Base-by-base conservation (phyloP, 805 yeast species). In the Pichia gijzeniarum region DNA sequence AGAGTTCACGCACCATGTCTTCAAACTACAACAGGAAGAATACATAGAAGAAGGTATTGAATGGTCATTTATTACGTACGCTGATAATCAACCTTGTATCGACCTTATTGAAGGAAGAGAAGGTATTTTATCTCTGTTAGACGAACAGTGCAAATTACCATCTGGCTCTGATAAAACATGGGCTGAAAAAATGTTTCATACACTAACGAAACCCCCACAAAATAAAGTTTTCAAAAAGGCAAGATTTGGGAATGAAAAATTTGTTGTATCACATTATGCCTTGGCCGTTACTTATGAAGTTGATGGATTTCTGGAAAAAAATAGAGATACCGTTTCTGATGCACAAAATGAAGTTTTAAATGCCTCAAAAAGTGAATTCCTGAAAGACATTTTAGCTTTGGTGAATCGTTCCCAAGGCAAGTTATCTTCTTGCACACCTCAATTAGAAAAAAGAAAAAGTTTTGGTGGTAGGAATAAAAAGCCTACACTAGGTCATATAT, bases 71-170 rank as follows among this genome's bases (percentile, higher is more conserved):
- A 93, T 91, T 56, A 97, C 89, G 58, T 91, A 88, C 59, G 79
- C 93, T 42, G 99, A 91, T 63, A 91, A 91, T 64, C 97, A 93
- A 70, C 96, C 97, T 3, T 93, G 98, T 68, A 91, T 91, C 56
- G 82, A 83, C 54, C 75, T 91, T 57, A 91, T 91, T 56, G 99
- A 91, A 69, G 80, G 79, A 58, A 84, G 82, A 63, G 65, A 87
- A 50, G 99, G 99, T 62, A 81, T 91, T 39, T 71, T 91, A 52
- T 78, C 96, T 0, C 72, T 91, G 48, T 74, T 91, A 51, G 99
- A 91, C 63, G 99, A 91, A 70, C 98, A 91, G 66, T 85, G 96
- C 18, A 79, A 97, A 60, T 71, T 93, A 55, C 98, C 98, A 1
- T 78, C 95, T 18, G 98, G 98, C 53, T 77, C 82, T 48, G 98